Conservation (phyloP, 2,329 filamentous ascomycete species). For the Scolecobasidium constrictum region DNA sequence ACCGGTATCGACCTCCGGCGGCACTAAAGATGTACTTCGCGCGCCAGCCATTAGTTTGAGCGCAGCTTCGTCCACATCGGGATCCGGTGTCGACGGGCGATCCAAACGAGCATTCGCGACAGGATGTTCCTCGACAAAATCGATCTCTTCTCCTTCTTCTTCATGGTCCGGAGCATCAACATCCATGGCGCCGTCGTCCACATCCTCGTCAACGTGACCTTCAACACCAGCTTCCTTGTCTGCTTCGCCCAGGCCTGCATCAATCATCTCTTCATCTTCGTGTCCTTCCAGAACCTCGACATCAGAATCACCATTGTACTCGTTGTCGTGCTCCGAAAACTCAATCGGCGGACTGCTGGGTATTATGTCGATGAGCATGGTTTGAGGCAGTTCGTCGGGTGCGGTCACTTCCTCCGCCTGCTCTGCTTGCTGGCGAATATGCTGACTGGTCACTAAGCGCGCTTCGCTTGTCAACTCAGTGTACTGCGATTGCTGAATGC, state of each 20-base stretch:
- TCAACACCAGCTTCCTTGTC: no score
- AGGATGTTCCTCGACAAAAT: no score
- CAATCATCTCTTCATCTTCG: background rate
- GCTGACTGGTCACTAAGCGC: background rate
- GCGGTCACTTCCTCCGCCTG: background rate
- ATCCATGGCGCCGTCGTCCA: no score
- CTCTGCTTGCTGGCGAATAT: no score
- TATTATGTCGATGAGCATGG: slow-evolving; percentile 11
- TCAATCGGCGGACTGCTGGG: slow-evolving; percentile 21
- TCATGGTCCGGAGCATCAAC: no score
- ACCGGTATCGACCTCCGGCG: no score
- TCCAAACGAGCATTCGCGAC: no score
- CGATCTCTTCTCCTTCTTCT: no score
- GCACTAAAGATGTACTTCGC: no score
- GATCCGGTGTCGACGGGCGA: no score
- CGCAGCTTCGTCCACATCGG: no score
- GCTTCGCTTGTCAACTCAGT: background rate
- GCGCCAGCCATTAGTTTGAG: no score
- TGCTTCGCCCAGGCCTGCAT: background rate
- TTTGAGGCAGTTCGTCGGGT: background rate
- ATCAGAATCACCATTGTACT: slow-evolving; percentile 10
- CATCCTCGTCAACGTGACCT: background rate
- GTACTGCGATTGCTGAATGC: background rate
- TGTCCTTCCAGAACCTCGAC: slow-evolving; percentile 5
- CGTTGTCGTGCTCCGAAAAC: slow-evolving; percentile 15